Conservation (phyloP, 441 rosid species). For the Dalechampia spathulata region DNA sequence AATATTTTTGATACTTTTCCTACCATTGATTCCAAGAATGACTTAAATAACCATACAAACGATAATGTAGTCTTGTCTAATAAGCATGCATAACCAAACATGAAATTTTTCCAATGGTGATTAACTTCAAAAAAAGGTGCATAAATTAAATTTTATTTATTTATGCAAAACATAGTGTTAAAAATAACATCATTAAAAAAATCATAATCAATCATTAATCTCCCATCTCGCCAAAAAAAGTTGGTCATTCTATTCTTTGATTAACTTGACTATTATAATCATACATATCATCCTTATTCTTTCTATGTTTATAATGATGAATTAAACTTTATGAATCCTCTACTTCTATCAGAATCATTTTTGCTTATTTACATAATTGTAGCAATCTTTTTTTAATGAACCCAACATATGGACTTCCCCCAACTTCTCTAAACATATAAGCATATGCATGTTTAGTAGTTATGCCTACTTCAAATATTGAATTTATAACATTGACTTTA, state of each 20-base stretch:
- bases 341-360: neutral
- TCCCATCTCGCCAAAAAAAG: conserved; percentile 4
- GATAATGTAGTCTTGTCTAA: neutral
- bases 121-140: conserved; percentile 3
- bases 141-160: conserved; percentile 1
- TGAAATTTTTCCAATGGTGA: neutral
- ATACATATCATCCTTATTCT: neutral
- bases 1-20: neutral
- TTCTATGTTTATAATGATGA: neutral
- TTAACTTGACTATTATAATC: neutral
- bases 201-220: conserved; percentile 1
- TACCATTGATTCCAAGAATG: neutral
- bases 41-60: neutral
- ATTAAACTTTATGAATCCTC: neutral
- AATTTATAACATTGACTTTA: neutral
- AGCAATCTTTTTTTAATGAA: neutral
- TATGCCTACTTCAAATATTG: neutral
- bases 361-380: neutral
- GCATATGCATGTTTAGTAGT: neutral
- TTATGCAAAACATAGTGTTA: neutral
- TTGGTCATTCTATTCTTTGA: neutral
- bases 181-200: conserved; percentile 6
- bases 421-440: neutral
- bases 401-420: neutral
- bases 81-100: neutral